These are phyloP conservation scores for Stentor roeselii DNA, from an alignment of 73 alveolate genomes.

Conservation along the genomic window DNA sequence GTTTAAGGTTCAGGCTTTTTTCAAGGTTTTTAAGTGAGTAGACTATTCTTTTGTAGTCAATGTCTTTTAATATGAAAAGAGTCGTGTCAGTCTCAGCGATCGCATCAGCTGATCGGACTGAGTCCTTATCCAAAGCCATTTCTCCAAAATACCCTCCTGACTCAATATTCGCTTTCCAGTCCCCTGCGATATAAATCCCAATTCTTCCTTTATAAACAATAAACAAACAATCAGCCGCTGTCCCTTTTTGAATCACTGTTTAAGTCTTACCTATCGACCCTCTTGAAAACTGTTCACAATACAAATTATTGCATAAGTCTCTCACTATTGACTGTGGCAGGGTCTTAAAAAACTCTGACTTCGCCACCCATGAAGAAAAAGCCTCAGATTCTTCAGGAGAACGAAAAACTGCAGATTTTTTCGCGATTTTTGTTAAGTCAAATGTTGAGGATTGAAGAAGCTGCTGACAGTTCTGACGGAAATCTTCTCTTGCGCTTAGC, in stretches of 20 bases:
- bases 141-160: not conserved
- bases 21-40: not conserved
- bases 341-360: not conserved
- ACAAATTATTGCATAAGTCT: not conserved
- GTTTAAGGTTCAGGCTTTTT: not conserved
- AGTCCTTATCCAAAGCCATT: not conserved
- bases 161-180: not conserved
- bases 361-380: not conserved
- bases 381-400: not conserved
- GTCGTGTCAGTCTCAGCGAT: not conserved
- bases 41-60: not conserved
- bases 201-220: not conserved
- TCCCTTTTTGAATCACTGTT: not conserved
- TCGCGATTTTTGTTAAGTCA: not conserved
- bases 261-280: not conserved
- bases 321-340: not conserved
- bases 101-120: not conserved
- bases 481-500: not conserved
- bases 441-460: not conserved
- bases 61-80: not conserved
- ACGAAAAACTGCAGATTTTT: not conserved
- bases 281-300: not conserved
- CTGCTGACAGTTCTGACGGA: not conserved
- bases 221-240: not conserved
- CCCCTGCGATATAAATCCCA: conserved; percentile 15